Evolutionary conservation across 768 basidiomycete species (phyloP).

Genomic region (Boletus tomentosulus): DNA sequence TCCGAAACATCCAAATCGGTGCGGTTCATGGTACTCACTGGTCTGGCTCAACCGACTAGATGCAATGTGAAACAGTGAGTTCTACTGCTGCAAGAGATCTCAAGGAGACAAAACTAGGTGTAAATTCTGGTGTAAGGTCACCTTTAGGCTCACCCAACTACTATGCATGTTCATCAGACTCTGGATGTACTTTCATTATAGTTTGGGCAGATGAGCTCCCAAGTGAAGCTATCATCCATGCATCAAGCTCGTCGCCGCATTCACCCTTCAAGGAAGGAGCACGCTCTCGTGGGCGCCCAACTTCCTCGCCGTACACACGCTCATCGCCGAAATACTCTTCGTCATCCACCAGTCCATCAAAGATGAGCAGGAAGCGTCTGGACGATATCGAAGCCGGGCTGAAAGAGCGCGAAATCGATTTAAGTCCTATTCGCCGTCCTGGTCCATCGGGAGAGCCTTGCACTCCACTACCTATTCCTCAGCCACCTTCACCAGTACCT

Average conservation of each 20-base stretch:
- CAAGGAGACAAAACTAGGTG: conserved; percentile 13
- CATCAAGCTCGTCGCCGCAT: background rate
- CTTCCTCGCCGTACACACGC: conserved; percentile 1
- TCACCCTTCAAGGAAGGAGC: background rate
- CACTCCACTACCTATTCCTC: conserved; percentile 4
- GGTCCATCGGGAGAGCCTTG: conserved; percentile 5
- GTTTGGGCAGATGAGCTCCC: conserved; percentile 33
- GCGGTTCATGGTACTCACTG: conserved; percentile 10
- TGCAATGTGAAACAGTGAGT: conserved; percentile 26
- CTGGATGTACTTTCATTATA: conserved; percentile 5
- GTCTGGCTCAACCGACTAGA: background rate
- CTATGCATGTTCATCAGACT: background rate
- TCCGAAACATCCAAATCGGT: conserved; percentile 37
- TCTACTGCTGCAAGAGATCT: conserved; percentile 37
- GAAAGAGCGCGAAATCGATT: conserved; percentile 12
- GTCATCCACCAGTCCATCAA: background rate
- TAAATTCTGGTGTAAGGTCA: conserved; percentile 38
- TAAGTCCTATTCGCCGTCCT: conserved; percentile 6
- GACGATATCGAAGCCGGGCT: conserved; percentile 16
- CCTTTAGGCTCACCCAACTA: background rate
- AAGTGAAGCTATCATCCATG: background rate
- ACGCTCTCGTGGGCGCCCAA: background rate
- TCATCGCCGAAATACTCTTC: background rate
- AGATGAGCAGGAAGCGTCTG: conserved; percentile 6
- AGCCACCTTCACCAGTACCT: conserved; percentile 25